Percentiles rank a stretch among this genome's conserved stretches.
These are phyloP conservation scores for Fusarium guadeloupense DNA, from an alignment of 2,329 filamentous ascomycete genomes.

Conservation along the genomic window DNA sequence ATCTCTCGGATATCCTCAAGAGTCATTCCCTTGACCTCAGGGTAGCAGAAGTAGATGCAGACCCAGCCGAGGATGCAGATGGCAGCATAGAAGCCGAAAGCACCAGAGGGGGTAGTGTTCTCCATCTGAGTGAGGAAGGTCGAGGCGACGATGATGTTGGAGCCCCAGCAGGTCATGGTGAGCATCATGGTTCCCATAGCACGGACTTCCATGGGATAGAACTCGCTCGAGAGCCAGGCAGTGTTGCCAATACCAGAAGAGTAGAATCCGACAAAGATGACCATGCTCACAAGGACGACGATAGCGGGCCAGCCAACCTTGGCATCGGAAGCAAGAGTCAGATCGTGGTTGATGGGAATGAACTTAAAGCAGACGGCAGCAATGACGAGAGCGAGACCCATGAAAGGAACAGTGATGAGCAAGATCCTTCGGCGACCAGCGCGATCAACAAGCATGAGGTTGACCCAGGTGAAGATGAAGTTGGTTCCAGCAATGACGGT, in stretches of 20 bases:
- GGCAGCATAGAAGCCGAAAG: constrained; percentile 62
- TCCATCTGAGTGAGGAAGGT: constrained; percentile 61
- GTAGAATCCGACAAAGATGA: constrained; percentile 48
- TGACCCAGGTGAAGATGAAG: constrained; percentile 60
- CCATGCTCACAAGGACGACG: constrained; percentile 53
- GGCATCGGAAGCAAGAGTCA: constrained; percentile 49
- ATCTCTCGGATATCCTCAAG: constrained; percentile 63
- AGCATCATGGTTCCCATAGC: constrained; percentile 59
- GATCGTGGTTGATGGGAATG: constrained; percentile 54
- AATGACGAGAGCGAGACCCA: constrained; percentile 54
- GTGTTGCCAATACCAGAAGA: constrained; percentile 57
- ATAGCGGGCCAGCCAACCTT: constrained; percentile 48
- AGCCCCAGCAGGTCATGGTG: constrained; percentile 57
- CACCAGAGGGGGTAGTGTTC: constrained; percentile 57
- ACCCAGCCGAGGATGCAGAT: constrained; percentile 57
- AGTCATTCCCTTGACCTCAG: constrained; percentile 64
- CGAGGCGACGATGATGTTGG: constrained; percentile 59
- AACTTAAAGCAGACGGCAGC: constrained; percentile 54
- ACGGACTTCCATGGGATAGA: constrained; percentile 59
- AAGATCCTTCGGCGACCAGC: constrained; percentile 57
- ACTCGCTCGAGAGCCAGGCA: constrained; percentile 58
- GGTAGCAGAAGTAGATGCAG: constrained; percentile 59
- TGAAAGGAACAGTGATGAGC: constrained; percentile 54
- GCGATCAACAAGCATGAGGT: constrained; percentile 56
- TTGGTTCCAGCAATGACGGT: constrained; percentile 56